Base-by-base conservation (phyloP, 2,329 filamentous ascomycete genomes). In the Aureobasidium sp. region DNA sequence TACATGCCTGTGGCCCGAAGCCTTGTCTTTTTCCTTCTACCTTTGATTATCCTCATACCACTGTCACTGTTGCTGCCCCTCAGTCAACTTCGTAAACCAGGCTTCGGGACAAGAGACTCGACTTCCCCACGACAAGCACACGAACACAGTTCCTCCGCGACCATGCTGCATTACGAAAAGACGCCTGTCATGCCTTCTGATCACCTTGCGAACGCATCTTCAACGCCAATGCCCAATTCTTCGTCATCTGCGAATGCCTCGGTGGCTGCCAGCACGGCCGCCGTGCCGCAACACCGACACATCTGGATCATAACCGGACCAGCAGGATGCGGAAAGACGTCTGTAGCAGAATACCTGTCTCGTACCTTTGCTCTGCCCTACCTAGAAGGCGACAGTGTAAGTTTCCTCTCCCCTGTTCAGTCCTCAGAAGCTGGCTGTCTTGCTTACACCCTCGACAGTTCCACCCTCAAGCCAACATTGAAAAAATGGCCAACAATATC, bases 401-500 rank as follows among this genome's bases (percentile, higher is more conserved):
- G 76, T 67, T 12, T 20, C 17, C 7, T 3, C 2, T 8, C 2
- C 9, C 11, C 2, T 17, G 3, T 27, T 8, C 22, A 58, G 22
- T 20, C 20, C 22, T 14, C 37, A 17, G 9, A 11, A n/a, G 8
- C 1, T 14, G 6, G 17, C 11, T 4, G 12, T 45, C 20, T 55
- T 31, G n/a, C 48, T 52, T 2, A 39, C 49, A 52, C 31, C 15
- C 1, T 3, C 9, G 2, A n/a, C 55, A 81, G 79, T 81, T 75
- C 67, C 80, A 83, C 68, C 79, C 80, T 1, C 73, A 75, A 39
- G 70, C 74, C 12, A 81, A 82, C 63, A 77, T 82, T 37, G 87
- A 92, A 61, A 99, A 97, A 77, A 99, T 99, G 94, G 82, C 84
- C 71, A 82, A 82, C 68, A 90, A 90, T 67, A 87, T 86, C 62